phyloP scores from a whole-genome alignment of 106 monocot genomes.

The Dioscorea zingiberensis region DNA sequence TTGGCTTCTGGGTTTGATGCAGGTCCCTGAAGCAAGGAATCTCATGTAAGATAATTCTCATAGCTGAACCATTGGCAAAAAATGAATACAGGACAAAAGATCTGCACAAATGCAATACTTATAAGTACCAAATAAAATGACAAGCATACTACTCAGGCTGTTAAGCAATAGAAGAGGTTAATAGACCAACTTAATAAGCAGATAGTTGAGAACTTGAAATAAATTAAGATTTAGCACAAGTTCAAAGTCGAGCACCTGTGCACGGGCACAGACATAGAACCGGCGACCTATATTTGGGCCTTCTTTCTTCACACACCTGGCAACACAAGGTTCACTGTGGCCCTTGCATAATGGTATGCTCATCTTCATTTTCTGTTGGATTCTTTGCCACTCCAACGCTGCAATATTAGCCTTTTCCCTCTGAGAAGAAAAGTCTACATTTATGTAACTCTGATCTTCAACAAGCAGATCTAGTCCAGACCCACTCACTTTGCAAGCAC shows the following conservation, averaged over 20 bases:
- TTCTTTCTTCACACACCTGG: slow-evolving; percentile 81
- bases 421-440: slow-evolving; percentile 14
- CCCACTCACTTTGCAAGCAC: slow-evolving; percentile 8
- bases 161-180: neutral
- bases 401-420: slow-evolving; percentile 39
- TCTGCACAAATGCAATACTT: neutral
- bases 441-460: slow-evolving; percentile 11
- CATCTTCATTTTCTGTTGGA: slow-evolving; percentile 84
- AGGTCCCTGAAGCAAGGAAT: slow-evolving; percentile 43
- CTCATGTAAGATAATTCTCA: no score
- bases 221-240: neutral
- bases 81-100: neutral
- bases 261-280: slow-evolving; percentile 92
- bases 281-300: slow-evolving; percentile 87
- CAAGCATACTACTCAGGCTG: neutral
- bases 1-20: slow-evolving; percentile 66
- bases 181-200: neutral
- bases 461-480: neutral
- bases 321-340: slow-evolving; percentile 93
- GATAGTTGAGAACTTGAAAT: neutral
- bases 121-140: neutral
- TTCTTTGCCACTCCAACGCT: slow-evolving; percentile 69
- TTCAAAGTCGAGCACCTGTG: slow-evolving; percentile 48
- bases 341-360: slow-evolving; percentile 91
- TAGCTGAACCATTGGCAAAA: no score